Evolutionary conservation across 2,329 filamentous ascomycete genomes (phyloP).

Genomic region (Daldinia sp.): DNA sequence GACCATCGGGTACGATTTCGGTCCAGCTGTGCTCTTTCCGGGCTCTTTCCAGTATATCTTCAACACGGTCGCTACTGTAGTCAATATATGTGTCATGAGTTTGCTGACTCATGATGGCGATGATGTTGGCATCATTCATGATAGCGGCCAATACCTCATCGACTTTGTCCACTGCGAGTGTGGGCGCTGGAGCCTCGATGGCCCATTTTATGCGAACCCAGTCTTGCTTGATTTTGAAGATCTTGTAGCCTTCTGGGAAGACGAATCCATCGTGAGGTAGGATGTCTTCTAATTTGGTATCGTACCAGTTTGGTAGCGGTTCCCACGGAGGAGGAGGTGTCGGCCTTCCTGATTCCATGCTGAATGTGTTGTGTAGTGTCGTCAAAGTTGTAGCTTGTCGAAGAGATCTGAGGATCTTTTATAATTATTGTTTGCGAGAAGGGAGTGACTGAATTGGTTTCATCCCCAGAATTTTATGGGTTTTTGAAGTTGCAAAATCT

Average conservation of each 20-base stretch:
- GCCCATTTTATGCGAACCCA: constrained; percentile 6
- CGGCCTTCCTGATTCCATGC: background rate
- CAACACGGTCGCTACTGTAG: background rate
- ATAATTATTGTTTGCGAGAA: background rate
- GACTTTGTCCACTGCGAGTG: background rate
- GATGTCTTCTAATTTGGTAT: constrained; percentile 6
- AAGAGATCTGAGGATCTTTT: background rate
- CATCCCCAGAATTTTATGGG: too few species aligned
- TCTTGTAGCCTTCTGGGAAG: constrained; percentile 9
- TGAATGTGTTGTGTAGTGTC: background rate
- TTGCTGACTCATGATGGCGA: background rate
- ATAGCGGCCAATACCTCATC: constrained; percentile 9
- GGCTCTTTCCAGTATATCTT: background rate
- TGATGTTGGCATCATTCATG: background rate
- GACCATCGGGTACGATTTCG: background rate
- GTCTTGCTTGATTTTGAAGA: constrained; percentile 6
- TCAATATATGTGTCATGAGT: background rate
- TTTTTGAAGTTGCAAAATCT: too few species aligned
- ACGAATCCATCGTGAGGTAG: constrained; percentile 13
- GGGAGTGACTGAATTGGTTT: background rate
- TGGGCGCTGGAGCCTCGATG: background rate
- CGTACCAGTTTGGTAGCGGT: constrained; percentile 1
- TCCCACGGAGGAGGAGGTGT: background rate
- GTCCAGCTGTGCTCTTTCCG: constrained; percentile 3
- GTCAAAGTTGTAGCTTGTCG: background rate